Base-by-base conservation (phyloP, 2,329 filamentous ascomycete species). In the Colletotrichum gloeosporioides region DNA sequence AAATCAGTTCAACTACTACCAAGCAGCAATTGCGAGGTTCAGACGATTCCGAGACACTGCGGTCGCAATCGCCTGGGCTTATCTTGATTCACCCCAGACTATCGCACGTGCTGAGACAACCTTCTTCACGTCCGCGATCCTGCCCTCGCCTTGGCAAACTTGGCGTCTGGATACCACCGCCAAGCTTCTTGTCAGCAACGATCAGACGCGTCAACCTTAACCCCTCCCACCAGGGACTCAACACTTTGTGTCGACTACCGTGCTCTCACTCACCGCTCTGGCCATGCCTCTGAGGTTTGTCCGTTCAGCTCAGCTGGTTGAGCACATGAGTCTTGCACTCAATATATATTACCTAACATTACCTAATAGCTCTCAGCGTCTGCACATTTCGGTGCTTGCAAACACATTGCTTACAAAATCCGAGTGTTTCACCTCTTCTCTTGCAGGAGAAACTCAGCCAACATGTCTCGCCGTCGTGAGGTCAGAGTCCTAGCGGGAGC, bases 121-220 rank as follows among this genome's bases (percentile, higher is more conserved):
- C 72, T 76, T 76, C 73, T 76, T 76, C 70, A 69, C 57, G 25
- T 70, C 74, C 74, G 70, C 72, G 39, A 75, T 77, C 62, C 53
- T 34, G 8, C 16, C 59, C 49, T 76, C 63, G 71, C 49, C 74
- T 77, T 77, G 75, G 75, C 75, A 57, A 32, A 32, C 71, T 77
- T 77, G 75, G 75, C 71, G 66, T 59, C 72, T 62, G 53, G 71
- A 68, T 49, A 67, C 34, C 31, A 16, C 53, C 31, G 75, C 75
- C 75, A 77, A 77, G 71, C 75, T 71, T 71, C 71, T 77, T 75
- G 75, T 75, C 71, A 75, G 66, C 66, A 67, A 75, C 71, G 27
- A 75, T 71, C 75, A 53, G 75, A 77, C 75, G 72, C 72, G 61
- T 67, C 72, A 75, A 77, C 66, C 61, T 75, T 75, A 67, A 71